Conservation (phyloP, 805 yeast species). For the Metschnikowia lachancei region DNA sequence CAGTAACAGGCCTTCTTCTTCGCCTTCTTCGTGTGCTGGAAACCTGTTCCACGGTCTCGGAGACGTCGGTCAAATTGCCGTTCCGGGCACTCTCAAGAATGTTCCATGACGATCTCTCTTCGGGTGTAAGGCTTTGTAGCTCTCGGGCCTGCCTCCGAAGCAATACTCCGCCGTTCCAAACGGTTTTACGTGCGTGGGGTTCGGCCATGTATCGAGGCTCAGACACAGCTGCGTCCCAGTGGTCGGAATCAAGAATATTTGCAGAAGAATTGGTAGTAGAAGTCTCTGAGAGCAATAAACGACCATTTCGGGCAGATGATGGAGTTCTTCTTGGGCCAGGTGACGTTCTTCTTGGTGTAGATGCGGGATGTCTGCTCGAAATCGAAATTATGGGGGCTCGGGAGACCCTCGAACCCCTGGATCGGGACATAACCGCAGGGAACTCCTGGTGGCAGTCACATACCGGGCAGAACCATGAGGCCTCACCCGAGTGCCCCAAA, state of each 20-base stretch:
- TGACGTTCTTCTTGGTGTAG: neutral
- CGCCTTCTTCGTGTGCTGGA: neutral
- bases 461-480: slow-evolving; percentile 50
- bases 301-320: neutral
- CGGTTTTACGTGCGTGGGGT: neutral
- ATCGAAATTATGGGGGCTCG: neutral
- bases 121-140: slow-evolving; percentile 28
- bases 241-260: neutral
- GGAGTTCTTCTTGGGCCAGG: neutral
- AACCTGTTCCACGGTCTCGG: neutral
- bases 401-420: neutral
- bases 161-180: slow-evolving; percentile 40
- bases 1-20: neutral
- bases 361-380: neutral
- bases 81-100: slow-evolving; percentile 32
- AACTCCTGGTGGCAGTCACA: slow-evolving; percentile 45
- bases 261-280: neutral
- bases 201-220: neutral
- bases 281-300: slow-evolving; percentile 1
- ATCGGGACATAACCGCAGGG: neutral
- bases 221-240: too few species aligned
- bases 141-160: slow-evolving; percentile 34
- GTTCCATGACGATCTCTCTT: slow-evolving; percentile 39
- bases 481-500: slow-evolving; percentile 28
- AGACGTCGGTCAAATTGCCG: slow-evolving; percentile 1